Evolutionary conservation across 2,329 filamentous ascomycete species (phyloP), one percentile per base, ranked within the genome.

Genomic region (Arthrobotrys musiformis): DNA sequence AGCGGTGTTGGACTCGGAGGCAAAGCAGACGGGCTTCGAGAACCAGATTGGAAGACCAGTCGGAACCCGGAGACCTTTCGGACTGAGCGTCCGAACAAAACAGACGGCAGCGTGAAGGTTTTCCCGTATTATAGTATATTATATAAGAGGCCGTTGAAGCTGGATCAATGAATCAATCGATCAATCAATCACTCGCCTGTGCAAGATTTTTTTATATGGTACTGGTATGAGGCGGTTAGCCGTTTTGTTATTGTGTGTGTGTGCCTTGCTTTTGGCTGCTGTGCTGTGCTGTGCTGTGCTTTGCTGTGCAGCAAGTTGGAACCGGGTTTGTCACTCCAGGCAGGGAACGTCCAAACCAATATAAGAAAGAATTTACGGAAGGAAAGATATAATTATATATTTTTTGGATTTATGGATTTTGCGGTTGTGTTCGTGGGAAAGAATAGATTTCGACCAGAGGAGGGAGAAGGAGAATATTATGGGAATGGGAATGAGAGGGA

Each of bases 401-500:
- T 80, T 78, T 78, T 80, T 78, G 77, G n/a, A n/a, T n/a, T 72
- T 64, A 15, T 5, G 6, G 56, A 24, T 58, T 50, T 67, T 52
- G 70, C 11, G 56, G 24, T 28, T 17, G 56, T 61, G 56, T 48
- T 69, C 24, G 66, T 79, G 81, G 80, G 82, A 44, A 44, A 11
- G 30, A 35, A n/a, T 35, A 35, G 30, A 35, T 6, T 6, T 6
- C 5, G 30, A 11, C 11, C 5, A 35, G 11, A 11, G 5, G 11
- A 35, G 83, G 80, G 13, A 81, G 78, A 74, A 77, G 75, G 61
- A 77, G 72, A 78, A 78, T 77, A 79, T 11, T 52, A 8, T 17
- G 48, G 5, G 79, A 79, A 79, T 80, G 80, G 79, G 80, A 72
- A 79, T 81, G 81, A 80, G 78, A 81, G 82, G 83, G 83, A n/a